Base-by-base conservation (phyloP, 202 grass and related monocot species). In the Tripidium arundinaceum region DNA sequence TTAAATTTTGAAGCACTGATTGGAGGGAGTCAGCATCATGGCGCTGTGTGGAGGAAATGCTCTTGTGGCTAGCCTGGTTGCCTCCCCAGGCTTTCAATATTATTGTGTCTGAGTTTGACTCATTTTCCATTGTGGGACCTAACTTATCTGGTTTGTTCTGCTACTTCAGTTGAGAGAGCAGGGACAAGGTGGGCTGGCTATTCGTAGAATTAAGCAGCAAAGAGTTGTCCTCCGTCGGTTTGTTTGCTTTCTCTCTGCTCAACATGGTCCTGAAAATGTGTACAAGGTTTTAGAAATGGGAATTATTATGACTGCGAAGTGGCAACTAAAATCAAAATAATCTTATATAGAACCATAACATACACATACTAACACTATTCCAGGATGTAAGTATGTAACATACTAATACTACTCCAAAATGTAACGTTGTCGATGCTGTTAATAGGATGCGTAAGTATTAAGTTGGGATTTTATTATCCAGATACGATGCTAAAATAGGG, bases 1-100 rank as follows among this genome's bases (percentile, higher is more conserved):
- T n/a, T n/a, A 95, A 95, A 86, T 88, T 84, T 76, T 88, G 79
- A 85, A 95, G 87, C 47, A 86, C 75, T 52, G 80, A 89, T 12
- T 89, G 75, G 39, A 91, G 85, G 27, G 75, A 82, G 2, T 90
- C 90, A 40, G 67, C 77, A 74, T 87, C 84, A 45, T 77, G 81
- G 49, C 58, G 72, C 29, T 75, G 39, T 2, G 47, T 74, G 69
- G 67, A 84, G 66, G 89, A 77, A 52, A 84, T 49, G 40, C 73
- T 78, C 69, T 75, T 89, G 33, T 81, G 82, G 74, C 63, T 87
- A 70, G 80, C 61, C 67, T 70, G 72, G 85, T 88, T 92, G 68
- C 75, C 88, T 36, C 74, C 79, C 75, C 89, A 87, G 46, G 78
- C 75, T 77, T 90, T 90, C 72, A 84, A 22, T 64, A 66, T 65